Conservation (phyloP, 306 rosid species). For the Bauhinia variegata region DNA sequence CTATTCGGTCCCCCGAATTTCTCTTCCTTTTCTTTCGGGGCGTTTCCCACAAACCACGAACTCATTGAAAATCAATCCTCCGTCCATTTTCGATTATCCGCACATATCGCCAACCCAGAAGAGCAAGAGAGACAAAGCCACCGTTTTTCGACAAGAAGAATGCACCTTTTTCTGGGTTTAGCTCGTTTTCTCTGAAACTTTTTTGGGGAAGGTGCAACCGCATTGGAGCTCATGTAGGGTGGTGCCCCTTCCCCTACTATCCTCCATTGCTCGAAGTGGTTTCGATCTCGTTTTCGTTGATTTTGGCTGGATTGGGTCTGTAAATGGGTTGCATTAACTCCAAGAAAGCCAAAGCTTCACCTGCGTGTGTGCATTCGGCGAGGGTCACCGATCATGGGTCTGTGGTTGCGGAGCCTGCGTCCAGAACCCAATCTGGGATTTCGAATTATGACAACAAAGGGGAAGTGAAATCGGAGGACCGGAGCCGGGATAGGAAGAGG, state of each 20-base stretch:
- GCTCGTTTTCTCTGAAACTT: background rate
- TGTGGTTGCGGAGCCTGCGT: constrained; percentile 1
- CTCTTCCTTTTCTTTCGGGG: constrained; percentile 56
- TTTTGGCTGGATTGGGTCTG: constrained; percentile 47
- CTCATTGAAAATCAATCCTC: constrained; percentile 30
- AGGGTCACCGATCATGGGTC: constrained; percentile 40
- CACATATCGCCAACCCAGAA: constrained; percentile 45
- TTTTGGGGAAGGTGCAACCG: constrained; percentile 24
- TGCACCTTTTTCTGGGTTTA: constrained; percentile 35
- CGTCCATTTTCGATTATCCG: constrained; percentile 43
- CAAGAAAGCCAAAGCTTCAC: constrained; percentile 39
- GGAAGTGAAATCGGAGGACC: constrained; percentile 47
- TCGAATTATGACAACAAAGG: constrained; percentile 16
- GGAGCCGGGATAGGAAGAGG: constrained; percentile 44
- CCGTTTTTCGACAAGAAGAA: background rate
- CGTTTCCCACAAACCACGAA: constrained; percentile 40
- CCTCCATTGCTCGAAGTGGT: constrained; percentile 50
- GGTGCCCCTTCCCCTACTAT: constrained; percentile 35
- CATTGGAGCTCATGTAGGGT: constrained; percentile 56
- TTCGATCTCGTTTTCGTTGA: constrained; percentile 38
- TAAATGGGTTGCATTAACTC: constrained; percentile 95
- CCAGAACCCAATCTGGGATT: constrained; percentile 31
- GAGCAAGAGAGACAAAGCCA: constrained; percentile 18
- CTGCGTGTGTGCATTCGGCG: background rate
- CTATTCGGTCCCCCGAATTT: constrained; percentile 60